Base-by-base conservation (phyloP, 768 basidiomycete genomes). In the Rhizopogon roseolus region DNA sequence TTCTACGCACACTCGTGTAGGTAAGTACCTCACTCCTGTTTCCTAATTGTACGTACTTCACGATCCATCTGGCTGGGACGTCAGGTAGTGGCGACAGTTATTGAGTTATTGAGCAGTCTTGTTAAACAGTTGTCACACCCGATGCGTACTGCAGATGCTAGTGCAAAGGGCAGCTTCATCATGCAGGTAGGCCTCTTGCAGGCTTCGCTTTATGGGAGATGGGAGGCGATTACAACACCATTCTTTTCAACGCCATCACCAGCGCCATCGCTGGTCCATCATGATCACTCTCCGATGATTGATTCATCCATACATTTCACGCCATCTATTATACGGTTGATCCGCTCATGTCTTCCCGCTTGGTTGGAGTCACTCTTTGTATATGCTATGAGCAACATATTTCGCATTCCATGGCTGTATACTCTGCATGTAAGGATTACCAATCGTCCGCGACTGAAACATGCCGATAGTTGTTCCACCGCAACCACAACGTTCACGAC, bases 151-250 rank as follows among this genome's bases (percentile, higher is more conserved):
- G n/a, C n/a, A n/a, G n/a, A n/a, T n/a, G n/a, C n/a, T n/a, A n/a
- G n/a, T n/a, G 71, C 67, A 48, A 79, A 79, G 62, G 78, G 78
- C 28, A 41, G 65, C 16, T 79, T 61, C 53, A 77, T 79, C 58
- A 54, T 57, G 19, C 17, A 62, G 14, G 9, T 52, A 0, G 64
- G 67, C n/a, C 66, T n/a, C n/a, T 79, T 16, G 59, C 41, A 11
- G 79, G 78, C 28, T 78, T 72, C 40, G 70, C 77, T 17, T 71
- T 78, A 69, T 79, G 76, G 61, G 71, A 80, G 54, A 64, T 68
- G 17, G 75, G 68, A 5, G 73, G 79, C 25, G 78, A 79, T 60
- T 72, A 59, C 60, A 41, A 73, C 6, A 64, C 67, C 54, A 56
- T 69, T 14, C 66, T 75, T n/a, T 49, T 73, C 44, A 48, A 61